Evolutionary conservation across 352 stramenopile species (phyloP), one percentile per base, ranked within the genome.

Genomic region (Salisapilia sapeloensis): DNA sequence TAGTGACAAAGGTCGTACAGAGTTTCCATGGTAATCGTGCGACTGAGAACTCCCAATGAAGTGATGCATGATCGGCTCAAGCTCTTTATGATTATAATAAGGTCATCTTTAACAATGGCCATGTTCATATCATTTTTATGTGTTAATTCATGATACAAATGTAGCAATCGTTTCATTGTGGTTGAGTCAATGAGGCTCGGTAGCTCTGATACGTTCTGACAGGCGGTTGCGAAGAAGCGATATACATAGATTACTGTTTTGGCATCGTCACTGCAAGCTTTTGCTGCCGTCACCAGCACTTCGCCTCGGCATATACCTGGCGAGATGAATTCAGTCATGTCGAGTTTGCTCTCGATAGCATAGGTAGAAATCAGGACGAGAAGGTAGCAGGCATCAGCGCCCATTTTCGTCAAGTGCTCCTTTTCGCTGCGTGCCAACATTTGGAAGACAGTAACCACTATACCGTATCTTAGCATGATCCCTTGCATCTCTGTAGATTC

Each of bases 1-100:
- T n/a, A 81, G 49, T 23, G 80, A 79, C 0, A 86, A 38, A 10
- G 63, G 58, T 19, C 66, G 61, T 0, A 83, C 49, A 6, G 66
- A 63, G 13, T 60, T 52, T 23, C 69, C 45, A 30, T 66, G 52
- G 6, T 72, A 44, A 33, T 58, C 31, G 9, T 82, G 47, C 8
- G 19, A n/a, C n/a, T n/a, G n/a, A n/a, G n/a, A n/a, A n/a, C n/a
- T n/a, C n/a, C 37, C n/a, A 82, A 40, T 2, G 42, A 17, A 14
- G 78, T 48, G 18, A 81, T 53, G 14, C 25, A 51, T 3, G 50
- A 56, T 31, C 59, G 49, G 17, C 49, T 55, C 0, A 82, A 40
- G 20, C 21, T 43, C 5, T 45, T 52, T 26, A 85, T 35, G 8
- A 82, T 48, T n/a, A 55, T 42, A 6, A 71, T 54, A 1, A 78